Conservation (phyloP, 2,329 filamentous ascomycete species). For the Blastomyces silverae region DNA sequence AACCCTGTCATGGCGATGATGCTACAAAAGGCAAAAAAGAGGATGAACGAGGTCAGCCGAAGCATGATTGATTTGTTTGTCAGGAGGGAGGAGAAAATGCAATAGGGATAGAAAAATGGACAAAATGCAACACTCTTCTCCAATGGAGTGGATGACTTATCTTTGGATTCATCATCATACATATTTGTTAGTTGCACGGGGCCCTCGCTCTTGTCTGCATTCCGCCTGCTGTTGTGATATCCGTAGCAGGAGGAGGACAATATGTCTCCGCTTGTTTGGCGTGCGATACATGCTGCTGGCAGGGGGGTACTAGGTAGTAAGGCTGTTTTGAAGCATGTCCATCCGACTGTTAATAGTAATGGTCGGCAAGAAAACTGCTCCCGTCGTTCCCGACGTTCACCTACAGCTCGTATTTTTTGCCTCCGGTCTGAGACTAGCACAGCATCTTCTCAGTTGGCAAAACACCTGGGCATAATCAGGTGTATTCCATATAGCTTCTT, state of each 20-base stretch:
- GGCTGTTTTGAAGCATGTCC: background rate
- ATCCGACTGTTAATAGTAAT: background rate
- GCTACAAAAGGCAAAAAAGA: background rate
- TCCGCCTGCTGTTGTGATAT: background rate
- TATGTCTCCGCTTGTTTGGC: background rate
- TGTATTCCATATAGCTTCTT: too few relatives aligned
- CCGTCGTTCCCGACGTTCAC: background rate
- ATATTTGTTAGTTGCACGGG: background rate
- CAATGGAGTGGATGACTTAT: too few relatives aligned
- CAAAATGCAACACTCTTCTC: too few relatives aligned
- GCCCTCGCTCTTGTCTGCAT: background rate
- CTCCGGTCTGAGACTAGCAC: background rate
- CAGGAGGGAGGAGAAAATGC: background rate
- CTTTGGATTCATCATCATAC: background rate
- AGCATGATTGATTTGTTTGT: too few relatives aligned
- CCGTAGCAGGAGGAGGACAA: background rate
- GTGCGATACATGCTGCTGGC: background rate
- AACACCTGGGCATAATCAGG: too few relatives aligned
- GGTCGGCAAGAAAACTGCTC: background rate
- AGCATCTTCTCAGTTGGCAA: background rate
- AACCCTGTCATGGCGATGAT: background rate
- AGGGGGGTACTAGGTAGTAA: background rate
- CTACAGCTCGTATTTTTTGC: background rate
- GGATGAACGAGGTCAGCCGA: background rate
- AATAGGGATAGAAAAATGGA: too few relatives aligned